Evolutionary conservation across 495 filamentous ascomycete species (phyloP).

Genomic region (Penicillium malachiteum): DNA sequence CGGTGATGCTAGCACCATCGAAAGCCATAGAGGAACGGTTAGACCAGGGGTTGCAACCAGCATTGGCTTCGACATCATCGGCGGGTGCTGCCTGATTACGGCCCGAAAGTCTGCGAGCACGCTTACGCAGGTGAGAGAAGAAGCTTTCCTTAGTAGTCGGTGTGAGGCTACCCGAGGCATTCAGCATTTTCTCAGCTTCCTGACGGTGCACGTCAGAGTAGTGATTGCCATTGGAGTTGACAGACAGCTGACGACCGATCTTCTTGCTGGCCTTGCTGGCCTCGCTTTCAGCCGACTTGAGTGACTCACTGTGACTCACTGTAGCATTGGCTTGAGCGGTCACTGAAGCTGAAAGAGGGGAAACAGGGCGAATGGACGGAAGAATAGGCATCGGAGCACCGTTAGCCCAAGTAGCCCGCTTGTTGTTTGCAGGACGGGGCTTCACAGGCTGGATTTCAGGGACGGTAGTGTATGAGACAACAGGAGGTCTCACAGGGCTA

Average conservation of each 20-base stretch:
- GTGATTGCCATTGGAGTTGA: slow-evolving; percentile 91
- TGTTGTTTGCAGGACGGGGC: slow-evolving; percentile 58
- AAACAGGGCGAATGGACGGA: slow-evolving; percentile 92
- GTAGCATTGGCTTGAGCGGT: slow-evolving; percentile 75
- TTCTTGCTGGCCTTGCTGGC: slow-evolving; percentile 74
- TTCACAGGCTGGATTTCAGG: slow-evolving; percentile 54
- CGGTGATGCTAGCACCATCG: slow-evolving; percentile 56
- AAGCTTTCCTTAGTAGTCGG: slow-evolving; percentile 78
- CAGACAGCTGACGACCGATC: slow-evolving; percentile 91
- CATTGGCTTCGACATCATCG: slow-evolving; percentile 89
- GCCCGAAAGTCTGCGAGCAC: slow-evolving; percentile 88
- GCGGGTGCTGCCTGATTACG: slow-evolving; percentile 74
- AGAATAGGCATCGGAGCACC: slow-evolving; percentile 96
- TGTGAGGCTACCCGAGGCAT: slow-evolving; percentile 72
- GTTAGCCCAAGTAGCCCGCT: slow-evolving; percentile 87
- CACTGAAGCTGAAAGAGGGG: slow-evolving; percentile 86
- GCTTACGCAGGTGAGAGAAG: slow-evolving; percentile 95
- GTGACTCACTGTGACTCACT: slow-evolving; percentile 26
- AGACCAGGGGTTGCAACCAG: slow-evolving; percentile 85
- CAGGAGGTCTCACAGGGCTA: slow-evolving; percentile 36
- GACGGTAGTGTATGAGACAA: slow-evolving; percentile 53
- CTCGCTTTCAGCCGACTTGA: slow-evolving; percentile 37
- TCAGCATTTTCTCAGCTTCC: slow-evolving; percentile 87
- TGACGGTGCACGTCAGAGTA: slow-evolving; percentile 84
- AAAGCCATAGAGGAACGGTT: slow-evolving; percentile 82